Evolutionary conservation across 1,139 yeast species (phyloP).

Genomic region (Debaryomyces coudertii): DNA sequence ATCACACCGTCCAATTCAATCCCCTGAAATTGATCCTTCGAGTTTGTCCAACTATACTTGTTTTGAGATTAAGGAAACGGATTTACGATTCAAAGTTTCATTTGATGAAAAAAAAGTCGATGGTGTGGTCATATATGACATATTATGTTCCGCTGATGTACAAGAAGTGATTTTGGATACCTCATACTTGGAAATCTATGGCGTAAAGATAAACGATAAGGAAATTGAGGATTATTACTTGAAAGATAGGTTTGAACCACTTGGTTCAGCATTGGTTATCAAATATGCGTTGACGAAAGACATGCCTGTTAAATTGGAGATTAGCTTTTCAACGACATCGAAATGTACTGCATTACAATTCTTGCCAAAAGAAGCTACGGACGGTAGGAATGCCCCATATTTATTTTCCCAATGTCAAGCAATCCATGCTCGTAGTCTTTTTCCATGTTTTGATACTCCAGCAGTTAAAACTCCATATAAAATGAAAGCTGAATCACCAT

Average conservation of each 20-base stretch:
- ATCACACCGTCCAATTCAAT: constrained; percentile 36
- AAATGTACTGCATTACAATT: constrained; percentile 87
- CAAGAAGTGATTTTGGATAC: constrained; percentile 62
- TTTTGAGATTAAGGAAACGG: constrained; percentile 45
- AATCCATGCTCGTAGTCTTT: constrained; percentile 83
- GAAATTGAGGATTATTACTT: constrained; percentile 36
- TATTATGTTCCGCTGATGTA: constrained; percentile 32
- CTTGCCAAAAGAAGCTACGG: constrained; percentile 77
- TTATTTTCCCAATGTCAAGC: constrained; percentile 92
- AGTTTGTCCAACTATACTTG: constrained; percentile 43
- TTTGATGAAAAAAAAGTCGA: constrained; percentile 55
- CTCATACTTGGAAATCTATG: constrained; percentile 58
- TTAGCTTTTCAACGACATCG: constrained; percentile 68
- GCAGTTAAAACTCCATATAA: constrained; percentile 70
- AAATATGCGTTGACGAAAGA: constrained; percentile 19
- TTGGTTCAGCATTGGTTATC: constrained; percentile 67
- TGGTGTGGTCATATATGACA: constrained; percentile 59
- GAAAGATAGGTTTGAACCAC: constrained; percentile 56
- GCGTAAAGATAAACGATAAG: constrained; percentile 48
- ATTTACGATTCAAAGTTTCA: constrained; percentile 54
- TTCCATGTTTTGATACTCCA: constrained; percentile 93
- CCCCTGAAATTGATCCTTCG: constrained; percentile 57
- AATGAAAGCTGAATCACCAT: constrained; percentile 63
- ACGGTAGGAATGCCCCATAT: constrained; percentile 71
- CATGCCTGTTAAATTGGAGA: constrained; percentile 33